Evolutionary conservation across 345 rosid genomes (phyloP).

Genomic region (Acer yangbiense): DNA sequence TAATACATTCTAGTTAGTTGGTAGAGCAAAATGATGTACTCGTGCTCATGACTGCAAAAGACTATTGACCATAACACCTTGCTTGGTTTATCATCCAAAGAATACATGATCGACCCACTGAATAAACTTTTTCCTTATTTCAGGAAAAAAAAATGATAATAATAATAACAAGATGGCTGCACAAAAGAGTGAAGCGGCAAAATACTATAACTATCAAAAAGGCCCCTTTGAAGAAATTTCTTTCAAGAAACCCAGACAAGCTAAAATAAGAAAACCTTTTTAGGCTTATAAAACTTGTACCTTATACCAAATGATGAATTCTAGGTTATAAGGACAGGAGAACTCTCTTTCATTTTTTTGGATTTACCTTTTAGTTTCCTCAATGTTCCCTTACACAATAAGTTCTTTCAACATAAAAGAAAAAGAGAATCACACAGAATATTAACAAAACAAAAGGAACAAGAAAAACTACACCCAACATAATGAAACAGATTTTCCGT

Average conservation of each 20-base stretch:
- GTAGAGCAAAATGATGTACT: background rate
- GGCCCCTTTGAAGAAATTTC: background rate
- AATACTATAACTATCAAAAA: background rate
- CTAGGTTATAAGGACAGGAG: background rate
- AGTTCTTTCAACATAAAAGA: background rate
- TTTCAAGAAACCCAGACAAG: background rate
- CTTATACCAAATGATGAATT: background rate
- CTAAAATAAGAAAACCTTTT: background rate
- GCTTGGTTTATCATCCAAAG: background rate
- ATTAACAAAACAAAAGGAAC: background rate
- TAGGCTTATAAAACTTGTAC: background rate
- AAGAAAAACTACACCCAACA: background rate
- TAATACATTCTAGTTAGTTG: background rate
- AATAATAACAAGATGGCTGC: background rate
- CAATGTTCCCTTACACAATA: background rate
- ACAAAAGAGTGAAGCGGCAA: background rate
- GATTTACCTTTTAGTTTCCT: background rate
- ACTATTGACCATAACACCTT: background rate
- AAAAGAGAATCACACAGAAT: no score
- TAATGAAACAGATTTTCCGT: background rate
- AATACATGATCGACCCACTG: background rate
- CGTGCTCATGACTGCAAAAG: background rate
- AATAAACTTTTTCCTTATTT: background rate
- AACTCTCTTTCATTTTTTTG: background rate
- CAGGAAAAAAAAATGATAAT: background rate